Percentiles rank a stretch among this genome's conserved stretches.
These are phyloP conservation scores for Maudiozyma turicensis DNA, from an alignment of 805 yeast species.

Conservation along the genomic window DNA sequence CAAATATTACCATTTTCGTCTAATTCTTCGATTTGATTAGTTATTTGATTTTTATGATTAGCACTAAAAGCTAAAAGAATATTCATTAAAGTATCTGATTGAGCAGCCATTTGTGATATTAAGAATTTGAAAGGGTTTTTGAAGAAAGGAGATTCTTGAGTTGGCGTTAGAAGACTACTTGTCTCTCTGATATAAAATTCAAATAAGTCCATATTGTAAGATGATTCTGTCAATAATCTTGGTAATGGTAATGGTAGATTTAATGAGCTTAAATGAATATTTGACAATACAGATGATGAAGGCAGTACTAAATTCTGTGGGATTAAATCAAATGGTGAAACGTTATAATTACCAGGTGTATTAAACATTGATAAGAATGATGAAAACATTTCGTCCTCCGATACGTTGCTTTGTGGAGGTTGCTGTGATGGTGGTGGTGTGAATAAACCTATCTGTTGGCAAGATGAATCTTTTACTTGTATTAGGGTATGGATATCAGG, in stretches of 20 bases:
- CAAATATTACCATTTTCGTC: neutral
- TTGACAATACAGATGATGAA: neutral
- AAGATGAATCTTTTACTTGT: too few species aligned
- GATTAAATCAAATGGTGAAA: neutral
- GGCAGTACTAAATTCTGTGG: neutral
- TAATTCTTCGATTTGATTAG: neutral
- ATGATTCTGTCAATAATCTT: conserved; percentile 47
- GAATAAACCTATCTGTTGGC: too few species aligned
- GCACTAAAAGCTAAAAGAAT: conserved; percentile 45
- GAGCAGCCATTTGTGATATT: conserved; percentile 60
- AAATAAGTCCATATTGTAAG: conserved; percentile 50
- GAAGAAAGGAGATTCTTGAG: conserved; percentile 42
- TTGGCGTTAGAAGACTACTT: conserved; percentile 54
- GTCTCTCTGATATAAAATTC: conserved; percentile 55
- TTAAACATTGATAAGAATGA: neutral
- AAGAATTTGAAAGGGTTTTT: conserved; percentile 59
- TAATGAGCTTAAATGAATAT: neutral
- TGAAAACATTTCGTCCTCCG: neutral
- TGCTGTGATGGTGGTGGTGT: neutral
- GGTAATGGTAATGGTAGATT: conserved; percentile 39
- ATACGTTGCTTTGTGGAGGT: too few species aligned
- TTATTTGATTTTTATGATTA: conserved; percentile 29
- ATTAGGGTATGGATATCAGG: too few species aligned
- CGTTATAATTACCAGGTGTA: neutral
- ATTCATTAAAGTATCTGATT: conserved; percentile 43